Evolutionary conservation across 2,329 filamentous ascomycete genomes (phyloP).

Genomic region (Beauveria medogensis): DNA sequence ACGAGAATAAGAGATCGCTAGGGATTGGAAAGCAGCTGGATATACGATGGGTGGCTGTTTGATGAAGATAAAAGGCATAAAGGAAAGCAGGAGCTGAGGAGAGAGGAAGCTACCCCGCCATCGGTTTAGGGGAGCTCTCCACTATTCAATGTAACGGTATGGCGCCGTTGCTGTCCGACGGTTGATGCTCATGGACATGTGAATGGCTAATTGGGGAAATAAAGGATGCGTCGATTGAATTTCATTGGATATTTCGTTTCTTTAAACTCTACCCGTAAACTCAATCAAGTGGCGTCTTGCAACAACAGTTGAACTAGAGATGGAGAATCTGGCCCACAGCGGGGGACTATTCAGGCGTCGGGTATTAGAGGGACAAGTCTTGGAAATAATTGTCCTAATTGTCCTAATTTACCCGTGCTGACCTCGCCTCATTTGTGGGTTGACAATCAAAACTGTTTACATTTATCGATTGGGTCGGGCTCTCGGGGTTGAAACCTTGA

Average conservation of each 20-base stretch:
- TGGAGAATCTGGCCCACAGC: background rate
- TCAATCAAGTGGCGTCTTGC: background rate
- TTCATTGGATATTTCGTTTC: background rate
- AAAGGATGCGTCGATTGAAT: background rate
- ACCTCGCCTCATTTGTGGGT: background rate
- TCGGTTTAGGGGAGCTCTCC: background rate
- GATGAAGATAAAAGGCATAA: background rate
- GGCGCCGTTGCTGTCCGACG: background rate
- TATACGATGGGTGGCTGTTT: background rate
- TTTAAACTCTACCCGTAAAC: background rate
- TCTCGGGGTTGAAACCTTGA: too few species aligned
- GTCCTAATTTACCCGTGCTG: background rate
- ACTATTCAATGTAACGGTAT: background rate
- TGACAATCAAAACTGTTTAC: too few species aligned
- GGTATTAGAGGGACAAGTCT: background rate
- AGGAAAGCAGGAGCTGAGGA: background rate
- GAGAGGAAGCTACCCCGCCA: conserved; percentile 8
- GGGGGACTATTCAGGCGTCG: background rate
- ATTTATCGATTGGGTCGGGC: too few species aligned
- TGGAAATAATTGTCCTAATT: background rate
- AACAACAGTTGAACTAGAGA: background rate
- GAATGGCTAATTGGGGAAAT: background rate
- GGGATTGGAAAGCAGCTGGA: background rate
- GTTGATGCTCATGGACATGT: background rate
- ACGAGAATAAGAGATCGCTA: background rate